Evolutionary conservation across 2,329 filamentous ascomycete species (phyloP), one percentile per base, ranked within the genome.

Genomic region (Aphanoascus verrucosus): DNA sequence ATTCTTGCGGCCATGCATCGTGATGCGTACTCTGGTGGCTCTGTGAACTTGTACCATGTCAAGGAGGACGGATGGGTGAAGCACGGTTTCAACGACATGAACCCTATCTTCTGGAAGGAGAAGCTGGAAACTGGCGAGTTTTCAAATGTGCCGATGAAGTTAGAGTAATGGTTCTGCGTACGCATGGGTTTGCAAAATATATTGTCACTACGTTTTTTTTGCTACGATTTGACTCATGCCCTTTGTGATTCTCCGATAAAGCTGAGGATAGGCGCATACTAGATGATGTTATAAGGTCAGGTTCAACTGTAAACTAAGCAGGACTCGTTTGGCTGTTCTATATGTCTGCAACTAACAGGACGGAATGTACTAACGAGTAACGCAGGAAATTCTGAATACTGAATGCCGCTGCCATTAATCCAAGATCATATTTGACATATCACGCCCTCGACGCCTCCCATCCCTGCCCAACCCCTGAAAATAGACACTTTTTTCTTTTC

Each of bases 51-150:
- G 67, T 98, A 98, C 74, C 93, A 98, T 67, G 90, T 98, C 69
- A 96, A 96, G 83, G 91, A 98, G 77, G 85, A 89, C 59, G 93
- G 93, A 63, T 98, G 93, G 93, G 90, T 94, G 66, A 95, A 94
- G 81, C 91, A 97, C 68, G 93, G 93, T 58, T 98, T 98, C 80
- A 89, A 78, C 62, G 93, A 98, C 72, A 97, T 91, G 63, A 96
- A 97, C 77, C 91, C 91, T 43, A 94, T 97, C 68, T 98, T 98
- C 84, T 98, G 93, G 93, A 86, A 94, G 79, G 96, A 90, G 48
- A 98, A 98, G 83, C 74, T 98, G 66, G 86, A 95, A 71, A 94
- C 94, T 82, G 90, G 90, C 71, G 93, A 98, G 77, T 98, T 98
- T 72, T 91, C 85, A 59, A 96, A 96, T 69, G 90, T 96, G 52